These are phyloP conservation scores for Syncephalastrum contaminatum DNA, from an alignment of 371 early-diverging fungal species.

Conservation along the genomic window DNA sequence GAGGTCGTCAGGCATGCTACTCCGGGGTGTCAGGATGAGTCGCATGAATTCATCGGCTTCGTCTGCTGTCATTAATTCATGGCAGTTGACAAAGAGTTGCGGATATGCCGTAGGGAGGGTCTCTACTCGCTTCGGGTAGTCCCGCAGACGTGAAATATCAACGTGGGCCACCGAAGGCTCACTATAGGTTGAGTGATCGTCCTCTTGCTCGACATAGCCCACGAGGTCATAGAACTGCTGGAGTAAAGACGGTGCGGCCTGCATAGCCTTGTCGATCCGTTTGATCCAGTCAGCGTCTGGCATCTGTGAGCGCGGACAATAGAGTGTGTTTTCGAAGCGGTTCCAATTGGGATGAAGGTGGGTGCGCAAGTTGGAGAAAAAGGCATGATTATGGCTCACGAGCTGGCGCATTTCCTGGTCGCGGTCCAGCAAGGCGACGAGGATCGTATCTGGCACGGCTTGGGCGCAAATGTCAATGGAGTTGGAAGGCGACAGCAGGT, in stretches of 20 bases:
- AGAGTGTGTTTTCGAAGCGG: slow-evolving; percentile 37
- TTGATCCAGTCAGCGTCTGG: slow-evolving; percentile 39
- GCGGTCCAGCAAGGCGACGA: slow-evolving; percentile 45
- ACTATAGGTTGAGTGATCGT: slow-evolving; percentile 5
- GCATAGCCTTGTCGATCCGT: slow-evolving; percentile 26
- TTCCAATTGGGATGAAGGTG: slow-evolving; percentile 33
- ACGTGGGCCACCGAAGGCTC: slow-evolving; percentile 40
- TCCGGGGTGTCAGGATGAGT: slow-evolving; percentile 18
- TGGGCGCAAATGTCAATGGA: slow-evolving; percentile 43
- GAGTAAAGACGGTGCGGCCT: slow-evolving; percentile 21
- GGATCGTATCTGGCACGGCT: slow-evolving; percentile 38
- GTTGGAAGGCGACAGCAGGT: slow-evolving; percentile 25
- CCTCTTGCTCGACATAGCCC: slow-evolving; percentile 30
- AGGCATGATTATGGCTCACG: slow-evolving; percentile 30
- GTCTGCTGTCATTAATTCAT: slow-evolving; percentile 17
- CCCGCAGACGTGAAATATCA: slow-evolving; percentile 42
- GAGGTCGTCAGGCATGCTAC: slow-evolving; percentile 30
- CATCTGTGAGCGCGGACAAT: slow-evolving; percentile 25
- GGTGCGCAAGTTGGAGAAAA: slow-evolving; percentile 26
- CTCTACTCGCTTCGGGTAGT: slow-evolving; percentile 31
- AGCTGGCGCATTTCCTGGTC: slow-evolving; percentile 45
- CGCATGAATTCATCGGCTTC: slow-evolving; percentile 18
- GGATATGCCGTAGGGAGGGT: slow-evolving; percentile 45
- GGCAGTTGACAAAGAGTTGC: slow-evolving; percentile 56
- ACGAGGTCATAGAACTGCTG: slow-evolving; percentile 45